phyloP scores from a whole-genome alignment of 2,329 filamentous ascomycete genomes.

The Neocucurbitaria cava region DNA sequence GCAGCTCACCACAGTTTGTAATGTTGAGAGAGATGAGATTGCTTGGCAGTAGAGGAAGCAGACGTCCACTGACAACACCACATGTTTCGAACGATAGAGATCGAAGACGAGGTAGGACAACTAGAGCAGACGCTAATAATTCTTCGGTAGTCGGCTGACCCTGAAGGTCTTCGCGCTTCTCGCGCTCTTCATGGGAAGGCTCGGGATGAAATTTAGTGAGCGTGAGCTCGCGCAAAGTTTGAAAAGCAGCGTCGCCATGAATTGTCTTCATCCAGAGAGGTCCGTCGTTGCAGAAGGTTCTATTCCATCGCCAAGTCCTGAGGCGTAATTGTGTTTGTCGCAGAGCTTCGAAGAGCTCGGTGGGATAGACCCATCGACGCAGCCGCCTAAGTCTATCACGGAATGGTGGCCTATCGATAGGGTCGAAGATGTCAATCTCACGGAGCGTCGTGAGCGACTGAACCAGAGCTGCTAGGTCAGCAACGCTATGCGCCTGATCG shows the following conservation, averaged over 20 bases:
- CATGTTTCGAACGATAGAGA: constrained; percentile 78
- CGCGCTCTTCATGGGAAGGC: constrained; percentile 12
- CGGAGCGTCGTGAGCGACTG: constrained; percentile 70
- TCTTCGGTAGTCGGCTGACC: constrained; percentile 49
- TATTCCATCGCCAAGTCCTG: constrained; percentile 64
- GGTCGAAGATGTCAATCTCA: constrained; percentile 75
- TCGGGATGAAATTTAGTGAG: constrained; percentile 45
- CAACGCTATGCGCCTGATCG: constrained; percentile 60
- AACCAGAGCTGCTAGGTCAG: constrained; percentile 67
- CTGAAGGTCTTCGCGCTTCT: constrained; percentile 18
- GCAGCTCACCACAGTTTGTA: constrained; percentile 79
- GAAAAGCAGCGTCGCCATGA: constrained; percentile 55
- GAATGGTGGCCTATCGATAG: constrained; percentile 71
- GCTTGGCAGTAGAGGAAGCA: constrained; percentile 73
- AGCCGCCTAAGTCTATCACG: constrained; percentile 61
- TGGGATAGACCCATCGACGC: constrained; percentile 72
- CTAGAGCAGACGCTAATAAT: constrained; percentile 57
- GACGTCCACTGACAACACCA: constrained; percentile 69
- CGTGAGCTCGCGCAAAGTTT: constrained; percentile 44
- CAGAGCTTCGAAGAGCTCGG: constrained; percentile 70
- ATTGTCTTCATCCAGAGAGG: constrained; percentile 48
- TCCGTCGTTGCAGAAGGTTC: constrained; percentile 50
- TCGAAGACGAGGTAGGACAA: constrained; percentile 68
- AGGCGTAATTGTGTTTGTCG: constrained; percentile 56
- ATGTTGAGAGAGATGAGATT: constrained; percentile 73